These are phyloP conservation scores for Sicyos baderoa DNA, from an alignment of 306 rosid genomes.

Conservation along the genomic window DNA sequence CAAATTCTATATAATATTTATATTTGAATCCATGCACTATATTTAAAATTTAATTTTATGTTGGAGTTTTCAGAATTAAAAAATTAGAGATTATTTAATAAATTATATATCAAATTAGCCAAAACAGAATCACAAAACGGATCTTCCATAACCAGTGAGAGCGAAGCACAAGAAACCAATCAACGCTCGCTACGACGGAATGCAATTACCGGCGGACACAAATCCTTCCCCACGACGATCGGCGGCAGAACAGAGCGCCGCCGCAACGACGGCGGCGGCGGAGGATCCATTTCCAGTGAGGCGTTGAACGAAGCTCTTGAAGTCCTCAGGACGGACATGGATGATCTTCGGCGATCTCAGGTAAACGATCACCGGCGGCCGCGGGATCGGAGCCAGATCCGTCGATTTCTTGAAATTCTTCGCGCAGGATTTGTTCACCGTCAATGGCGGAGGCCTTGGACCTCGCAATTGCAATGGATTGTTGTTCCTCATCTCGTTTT, in stretches of 20 bases:
- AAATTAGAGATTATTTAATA: too few species aligned
- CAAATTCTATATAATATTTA: too few species aligned
- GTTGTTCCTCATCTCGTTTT: too few species aligned
- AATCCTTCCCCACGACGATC: neutral
- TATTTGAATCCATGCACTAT: too few species aligned
- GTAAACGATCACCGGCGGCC: constrained; percentile 28
- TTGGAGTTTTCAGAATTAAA: too few species aligned
- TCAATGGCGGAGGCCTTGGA: constrained; percentile 33
- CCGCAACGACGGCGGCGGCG: too few species aligned
- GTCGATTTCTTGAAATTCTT: constrained; percentile 14
- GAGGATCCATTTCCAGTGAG: constrained; percentile 30
- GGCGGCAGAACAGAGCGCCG: neutral
- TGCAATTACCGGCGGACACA: neutral
- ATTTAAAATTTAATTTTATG: too few species aligned
- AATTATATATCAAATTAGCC: too few species aligned
- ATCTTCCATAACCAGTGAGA: too few species aligned
- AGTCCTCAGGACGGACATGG: constrained; percentile 39
- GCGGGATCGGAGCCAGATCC: neutral
- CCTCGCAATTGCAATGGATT: constrained; percentile 27
- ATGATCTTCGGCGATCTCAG: constrained; percentile 34
- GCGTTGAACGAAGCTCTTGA: constrained; percentile 32
- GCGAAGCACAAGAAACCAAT: neutral
- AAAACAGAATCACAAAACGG: too few species aligned
- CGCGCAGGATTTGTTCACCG: constrained; percentile 10
- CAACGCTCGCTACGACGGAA: neutral